Evolutionary conservation across 2,329 filamentous ascomycete species (phyloP), one percentile per base, ranked within the genome.

Genomic region (Hypoxylon sp.): DNA sequence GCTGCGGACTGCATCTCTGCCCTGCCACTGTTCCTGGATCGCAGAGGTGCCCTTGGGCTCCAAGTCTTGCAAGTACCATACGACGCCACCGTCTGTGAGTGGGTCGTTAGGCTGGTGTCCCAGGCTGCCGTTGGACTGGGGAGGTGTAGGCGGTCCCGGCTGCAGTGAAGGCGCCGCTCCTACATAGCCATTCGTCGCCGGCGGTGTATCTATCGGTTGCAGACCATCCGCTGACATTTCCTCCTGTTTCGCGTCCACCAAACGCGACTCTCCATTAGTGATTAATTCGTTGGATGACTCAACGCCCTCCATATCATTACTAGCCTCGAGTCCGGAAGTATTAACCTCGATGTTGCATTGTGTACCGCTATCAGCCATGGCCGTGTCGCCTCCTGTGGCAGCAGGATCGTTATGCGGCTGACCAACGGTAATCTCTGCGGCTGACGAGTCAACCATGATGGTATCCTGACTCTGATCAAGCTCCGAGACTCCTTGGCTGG

Each of bases 31-130:
- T 74, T 94, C 90, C 63, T 89, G 88, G 52, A 90, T 80, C 8
- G 94, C 85, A 0, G 89, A 94, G 0, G 92, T 96, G 54, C 92
- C 94, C 49, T 86, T 51, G 1, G 90, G 89, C 48, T 95, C 86
- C 70, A 96, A 96, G 7, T 85, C 83, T 69, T 90, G 85, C 57
- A 97, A 83, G 73, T 96, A 97, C 92, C 92, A 97, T 6, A 91
- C 86, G 10, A 96, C 80, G 27, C 94, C 94, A 55, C 94, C 94
- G 45, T 88, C 82, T 2, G 83, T 67, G 40, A 92, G 78, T 10
- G 83, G 78, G 29, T 86, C 83, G 3, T 69, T 62, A 2, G 80
- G 73, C 40, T 83, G 81, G 52, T 77, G 75, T 35, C 73, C 74
- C 11, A 84, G 75, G 61, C 83, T 85, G 40, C 83, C 83, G 62